Evolutionary conservation across 768 basidiomycete species (phyloP).

Genomic region (Agrocybe chaxingu): DNA sequence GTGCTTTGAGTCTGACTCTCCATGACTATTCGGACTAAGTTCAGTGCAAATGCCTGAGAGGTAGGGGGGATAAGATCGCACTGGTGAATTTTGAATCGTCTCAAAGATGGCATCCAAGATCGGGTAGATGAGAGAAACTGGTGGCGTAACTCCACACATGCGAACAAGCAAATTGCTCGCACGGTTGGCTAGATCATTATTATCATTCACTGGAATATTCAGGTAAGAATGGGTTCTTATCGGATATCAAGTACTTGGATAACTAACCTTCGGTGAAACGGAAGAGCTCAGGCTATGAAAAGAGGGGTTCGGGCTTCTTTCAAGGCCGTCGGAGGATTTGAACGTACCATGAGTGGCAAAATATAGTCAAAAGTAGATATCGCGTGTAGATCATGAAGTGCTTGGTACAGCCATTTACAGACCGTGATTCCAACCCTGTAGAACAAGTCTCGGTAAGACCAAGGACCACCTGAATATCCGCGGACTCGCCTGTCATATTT

Average conservation of each 20-base stretch:
- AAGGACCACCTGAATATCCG: background rate
- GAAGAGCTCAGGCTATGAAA: slow-evolving; percentile 65
- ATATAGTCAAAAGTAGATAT: slow-evolving; percentile 78
- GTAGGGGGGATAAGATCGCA: slow-evolving; percentile 21
- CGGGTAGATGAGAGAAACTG: slow-evolving; percentile 61
- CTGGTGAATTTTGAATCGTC: slow-evolving; percentile 73
- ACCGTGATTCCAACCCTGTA: slow-evolving; percentile 59
- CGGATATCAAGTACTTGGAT: background rate
- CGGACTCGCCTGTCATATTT: slow-evolving; percentile 70
- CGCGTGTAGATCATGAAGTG: slow-evolving; percentile 75
- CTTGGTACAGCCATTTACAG: slow-evolving; percentile 76
- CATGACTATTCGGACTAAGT: slow-evolving; percentile 59
- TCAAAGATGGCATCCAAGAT: slow-evolving; percentile 72
- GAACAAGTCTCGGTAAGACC: slow-evolving; percentile 3
- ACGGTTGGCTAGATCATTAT: slow-evolving; percentile 63
- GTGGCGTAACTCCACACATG: slow-evolving; percentile 85
- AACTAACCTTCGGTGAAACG: slow-evolving; percentile 66
- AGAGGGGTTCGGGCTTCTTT: slow-evolving; percentile 3
- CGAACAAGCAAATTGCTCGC: slow-evolving; percentile 72
- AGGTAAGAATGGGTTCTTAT: slow-evolving; percentile 2
- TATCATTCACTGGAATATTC: slow-evolving; percentile 56
- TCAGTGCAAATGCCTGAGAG: slow-evolving; percentile 5
- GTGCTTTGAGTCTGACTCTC: slow-evolving; percentile 81
- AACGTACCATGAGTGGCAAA: slow-evolving; percentile 70
- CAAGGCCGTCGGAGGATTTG: background rate